phyloP scores from a whole-genome alignment of 208 protist species.

The Acanthamoeba triangularis region DNA sequence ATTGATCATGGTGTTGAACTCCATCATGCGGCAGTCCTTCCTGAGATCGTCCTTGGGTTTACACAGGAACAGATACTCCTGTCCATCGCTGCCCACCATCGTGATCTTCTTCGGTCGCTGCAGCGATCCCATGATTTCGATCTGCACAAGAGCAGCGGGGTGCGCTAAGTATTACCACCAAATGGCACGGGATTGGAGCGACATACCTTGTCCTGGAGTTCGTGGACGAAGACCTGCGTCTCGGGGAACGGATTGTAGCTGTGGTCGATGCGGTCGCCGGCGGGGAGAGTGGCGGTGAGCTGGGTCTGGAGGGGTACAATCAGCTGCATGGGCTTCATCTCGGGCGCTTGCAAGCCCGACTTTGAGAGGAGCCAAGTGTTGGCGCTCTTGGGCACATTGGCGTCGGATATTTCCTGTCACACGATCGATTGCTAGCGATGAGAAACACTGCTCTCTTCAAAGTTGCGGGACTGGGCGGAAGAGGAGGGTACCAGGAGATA shows the following conservation, averaged over 20 bases:
- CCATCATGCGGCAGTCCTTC: constrained; percentile 92
- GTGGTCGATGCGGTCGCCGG: neutral
- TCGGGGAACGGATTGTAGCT: constrained; percentile 49
- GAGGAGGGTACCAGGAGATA: neutral
- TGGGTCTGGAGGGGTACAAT: constrained; percentile 81
- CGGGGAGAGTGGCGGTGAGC: constrained; percentile 72
- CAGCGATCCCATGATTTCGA: constrained; percentile 90
- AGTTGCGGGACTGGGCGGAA: no score
- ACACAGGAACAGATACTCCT: constrained; percentile 87
- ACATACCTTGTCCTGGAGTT: constrained; percentile 78
- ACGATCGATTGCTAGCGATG: neutral
- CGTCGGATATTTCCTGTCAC: constrained; percentile 57
- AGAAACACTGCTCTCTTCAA: neutral
- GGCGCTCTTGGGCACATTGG: constrained; percentile 38
- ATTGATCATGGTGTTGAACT: constrained; percentile 93
- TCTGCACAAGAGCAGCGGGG: neutral
- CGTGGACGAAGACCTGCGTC: constrained; percentile 2
- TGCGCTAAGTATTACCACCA: neutral
- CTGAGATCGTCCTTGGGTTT: constrained; percentile 92
- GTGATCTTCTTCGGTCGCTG: constrained; percentile 90
- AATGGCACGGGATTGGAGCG: neutral
- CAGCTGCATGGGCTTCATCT: constrained; percentile 74
- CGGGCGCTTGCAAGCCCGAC: constrained; percentile 6
- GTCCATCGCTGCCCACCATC: constrained; percentile 84
- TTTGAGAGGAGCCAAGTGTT: neutral